Conservation (phyloP, 352 stramenopile genomes). For the Phytophthora vignae region DNA sequence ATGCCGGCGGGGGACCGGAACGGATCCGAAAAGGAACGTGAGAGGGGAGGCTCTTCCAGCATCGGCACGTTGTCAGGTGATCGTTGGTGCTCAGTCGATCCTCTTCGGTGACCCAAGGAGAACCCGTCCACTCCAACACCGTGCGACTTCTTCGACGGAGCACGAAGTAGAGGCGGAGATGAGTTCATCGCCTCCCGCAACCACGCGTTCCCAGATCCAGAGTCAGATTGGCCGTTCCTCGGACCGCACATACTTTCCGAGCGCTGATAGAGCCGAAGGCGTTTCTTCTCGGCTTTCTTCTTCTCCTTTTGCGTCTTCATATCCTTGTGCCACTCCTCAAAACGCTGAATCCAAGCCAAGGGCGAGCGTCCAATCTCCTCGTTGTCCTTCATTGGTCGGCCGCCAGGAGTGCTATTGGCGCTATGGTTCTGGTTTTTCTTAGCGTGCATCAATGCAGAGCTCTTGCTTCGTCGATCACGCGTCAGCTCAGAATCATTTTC, state of each 20-base stretch:
- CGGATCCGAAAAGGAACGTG: conserved; percentile 70
- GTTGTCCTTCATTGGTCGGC: conserved; percentile 19
- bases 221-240: conserved; percentile 29
- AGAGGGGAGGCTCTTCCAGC: conserved; percentile 43
- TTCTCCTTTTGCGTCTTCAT: conserved; percentile 82
- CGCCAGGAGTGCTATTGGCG: conserved; percentile 27
- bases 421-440: conserved; percentile 38
- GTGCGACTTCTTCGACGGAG: conserved; percentile 27
- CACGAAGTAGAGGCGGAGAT: conserved; percentile 29
- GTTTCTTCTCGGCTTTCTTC: conserved; percentile 77
- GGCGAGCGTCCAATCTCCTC: conserved; percentile 68
- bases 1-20: conserved; percentile 60
- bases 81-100: conserved; percentile 31
- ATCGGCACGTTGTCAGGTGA: conserved; percentile 26
- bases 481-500: conserved; percentile 33
- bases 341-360: conserved; percentile 78
- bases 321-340: conserved; percentile 86
- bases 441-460: conserved; percentile 60
- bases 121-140: conserved; percentile 35
- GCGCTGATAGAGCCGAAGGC: conserved; percentile 55
- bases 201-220: conserved; percentile 18
- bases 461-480: conserved; percentile 75
- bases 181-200: conserved; percentile 36
- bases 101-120: conserved; percentile 35
- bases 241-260: conserved; percentile 37